These are phyloP conservation scores for Globisporangium viniferum DNA, from an alignment of 352 stramenopile species.

Conservation along the genomic window DNA sequence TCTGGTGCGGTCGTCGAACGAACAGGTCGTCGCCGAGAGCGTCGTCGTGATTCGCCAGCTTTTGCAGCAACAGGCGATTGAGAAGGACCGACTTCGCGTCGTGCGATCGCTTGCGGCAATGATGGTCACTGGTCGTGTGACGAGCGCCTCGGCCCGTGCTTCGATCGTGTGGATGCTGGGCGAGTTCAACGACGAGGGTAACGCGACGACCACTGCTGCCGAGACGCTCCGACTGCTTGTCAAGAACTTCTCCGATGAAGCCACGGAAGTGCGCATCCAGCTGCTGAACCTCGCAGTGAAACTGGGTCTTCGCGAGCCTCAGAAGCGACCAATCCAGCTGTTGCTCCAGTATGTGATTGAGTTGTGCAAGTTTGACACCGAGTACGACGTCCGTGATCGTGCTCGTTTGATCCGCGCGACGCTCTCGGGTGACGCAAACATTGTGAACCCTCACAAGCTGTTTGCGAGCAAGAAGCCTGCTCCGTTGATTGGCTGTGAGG, in stretches of 20 bases:
- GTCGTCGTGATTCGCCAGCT: slow-evolving; percentile 95
- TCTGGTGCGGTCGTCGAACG: slow-evolving; percentile 81
- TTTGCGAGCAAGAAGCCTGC: slow-evolving; percentile 81
- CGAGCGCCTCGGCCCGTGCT: slow-evolving; percentile 71
- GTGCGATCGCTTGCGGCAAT: slow-evolving; percentile 77
- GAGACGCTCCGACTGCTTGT: slow-evolving; percentile 88
- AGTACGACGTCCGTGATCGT: slow-evolving; percentile 92
- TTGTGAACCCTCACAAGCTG: slow-evolving; percentile 71
- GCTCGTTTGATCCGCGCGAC: slow-evolving; percentile 82
- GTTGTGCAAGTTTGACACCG: slow-evolving; percentile 89
- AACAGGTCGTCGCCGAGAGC: slow-evolving; percentile 92
- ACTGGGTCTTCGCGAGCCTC: slow-evolving; percentile 70
- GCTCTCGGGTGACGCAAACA: slow-evolving; percentile 49
- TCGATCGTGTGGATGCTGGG: slow-evolving; percentile 93
- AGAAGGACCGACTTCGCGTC: slow-evolving; percentile 75
- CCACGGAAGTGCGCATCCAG: slow-evolving; percentile 86
- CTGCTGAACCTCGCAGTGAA: slow-evolving; percentile 93
- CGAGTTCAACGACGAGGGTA: slow-evolving; percentile 80
- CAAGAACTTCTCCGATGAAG: slow-evolving; percentile 87
- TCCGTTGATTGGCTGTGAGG: slow-evolving; percentile 67
- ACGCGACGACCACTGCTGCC: slow-evolving; percentile 59
- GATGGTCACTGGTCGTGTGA: slow-evolving; percentile 69
- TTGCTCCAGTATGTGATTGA: slow-evolving; percentile 91
- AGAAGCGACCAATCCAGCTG: slow-evolving; percentile 68
- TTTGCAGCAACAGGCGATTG: slow-evolving; percentile 85